Percentiles rank a stretch among this genome's conserved stretches.
These are phyloP conservation scores for Annulohypoxylon moriforme DNA, from an alignment of 495 filamentous ascomycete genomes.

Conservation along the genomic window DNA sequence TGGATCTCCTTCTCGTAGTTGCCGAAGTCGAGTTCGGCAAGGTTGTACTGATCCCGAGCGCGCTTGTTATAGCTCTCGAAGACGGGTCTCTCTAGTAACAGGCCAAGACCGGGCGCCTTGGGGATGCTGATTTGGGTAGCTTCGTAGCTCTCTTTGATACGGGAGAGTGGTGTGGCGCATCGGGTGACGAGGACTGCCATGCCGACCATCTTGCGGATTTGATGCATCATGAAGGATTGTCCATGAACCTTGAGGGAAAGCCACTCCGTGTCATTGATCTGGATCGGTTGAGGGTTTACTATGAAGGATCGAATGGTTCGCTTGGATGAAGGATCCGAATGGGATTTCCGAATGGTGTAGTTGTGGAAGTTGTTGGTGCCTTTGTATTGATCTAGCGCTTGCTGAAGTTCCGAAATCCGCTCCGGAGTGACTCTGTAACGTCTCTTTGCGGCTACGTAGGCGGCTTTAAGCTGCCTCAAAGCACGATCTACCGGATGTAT, in stretches of 20 bases:
- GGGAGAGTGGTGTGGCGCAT: slow-evolving; percentile 73
- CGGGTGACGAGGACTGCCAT: slow-evolving; percentile 88
- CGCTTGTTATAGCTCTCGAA: slow-evolving; percentile 85
- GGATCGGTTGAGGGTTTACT: slow-evolving; percentile 74
- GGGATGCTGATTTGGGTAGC: slow-evolving; percentile 81
- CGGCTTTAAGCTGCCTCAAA: slow-evolving; percentile 78
- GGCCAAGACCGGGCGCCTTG: slow-evolving; percentile 88
- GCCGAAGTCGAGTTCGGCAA: slow-evolving; percentile 77
- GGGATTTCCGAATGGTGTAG: slow-evolving; percentile 89
- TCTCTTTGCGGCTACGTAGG: slow-evolving; percentile 80
- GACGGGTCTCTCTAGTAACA: slow-evolving; percentile 89
- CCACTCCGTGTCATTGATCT: slow-evolving; percentile 93
- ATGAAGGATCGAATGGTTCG: slow-evolving; percentile 91
- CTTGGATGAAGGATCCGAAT: slow-evolving; percentile 81
- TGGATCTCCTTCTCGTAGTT: slow-evolving; percentile 80
- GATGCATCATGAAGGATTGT: slow-evolving; percentile 99
- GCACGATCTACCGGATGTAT: slow-evolving; percentile 67
- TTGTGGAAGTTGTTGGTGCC: slow-evolving; percentile 95
- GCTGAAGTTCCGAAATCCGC: slow-evolving; percentile 77
- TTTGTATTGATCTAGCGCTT: slow-evolving; percentile 73
- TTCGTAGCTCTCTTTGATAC: slow-evolving; percentile 76
- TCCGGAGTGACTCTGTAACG: slow-evolving; percentile 80
- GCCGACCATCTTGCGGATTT: slow-evolving; percentile 98
- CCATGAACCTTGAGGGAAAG: slow-evolving; percentile 94
- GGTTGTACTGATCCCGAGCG: slow-evolving; percentile 63